These are phyloP conservation scores for Rhododendron vialii DNA, from an alignment of 148 eudicot species.

Conservation along the genomic window DNA sequence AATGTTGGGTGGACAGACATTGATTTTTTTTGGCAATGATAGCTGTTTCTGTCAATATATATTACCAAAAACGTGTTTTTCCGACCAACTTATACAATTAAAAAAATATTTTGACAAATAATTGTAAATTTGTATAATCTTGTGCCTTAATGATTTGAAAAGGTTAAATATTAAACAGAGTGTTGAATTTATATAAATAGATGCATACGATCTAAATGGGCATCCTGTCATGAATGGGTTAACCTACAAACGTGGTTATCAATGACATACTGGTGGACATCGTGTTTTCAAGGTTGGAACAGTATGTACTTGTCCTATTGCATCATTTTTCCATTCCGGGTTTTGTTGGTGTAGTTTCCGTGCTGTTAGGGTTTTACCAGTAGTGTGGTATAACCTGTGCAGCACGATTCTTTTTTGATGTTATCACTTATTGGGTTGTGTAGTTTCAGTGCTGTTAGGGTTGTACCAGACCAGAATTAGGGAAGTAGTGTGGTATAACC, in stretches of 20 bases:
- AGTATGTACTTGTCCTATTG: background rate
- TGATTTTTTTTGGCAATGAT: background rate
- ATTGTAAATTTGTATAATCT: background rate
- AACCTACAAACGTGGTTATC: background rate
- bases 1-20: background rate
- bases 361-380: background rate
- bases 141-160: background rate
- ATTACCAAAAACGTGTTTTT: background rate
- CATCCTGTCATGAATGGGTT: background rate
- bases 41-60: background rate
- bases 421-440: background rate
- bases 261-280: background rate
- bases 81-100: background rate
- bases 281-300: background rate
- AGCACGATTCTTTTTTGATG: background rate
- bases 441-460: background rate
- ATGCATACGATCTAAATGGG: background rate
- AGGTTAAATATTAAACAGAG: background rate
- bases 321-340: background rate
- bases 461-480: background rate
- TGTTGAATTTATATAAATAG: background rate
- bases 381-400: background rate
- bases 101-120: no score
- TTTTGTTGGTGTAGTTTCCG: background rate
- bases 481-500: background rate